Evolutionary conservation across 192 early-diverging fungal genomes (phyloP).

Genomic region (Linnemannia zychae): DNA sequence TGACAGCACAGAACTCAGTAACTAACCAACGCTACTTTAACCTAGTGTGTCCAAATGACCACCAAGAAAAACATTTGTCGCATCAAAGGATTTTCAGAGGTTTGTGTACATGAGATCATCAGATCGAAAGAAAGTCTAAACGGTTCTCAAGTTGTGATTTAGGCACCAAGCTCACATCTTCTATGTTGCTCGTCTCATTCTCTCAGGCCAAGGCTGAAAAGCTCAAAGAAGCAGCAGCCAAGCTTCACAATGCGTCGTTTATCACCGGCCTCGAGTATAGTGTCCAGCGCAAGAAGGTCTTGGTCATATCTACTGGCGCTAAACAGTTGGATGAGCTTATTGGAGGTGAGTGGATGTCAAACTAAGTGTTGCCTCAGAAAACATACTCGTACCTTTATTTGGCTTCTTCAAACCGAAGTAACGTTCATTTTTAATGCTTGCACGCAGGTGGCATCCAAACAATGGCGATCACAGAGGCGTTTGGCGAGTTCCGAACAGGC

Average conservation of each 20-base stretch:
- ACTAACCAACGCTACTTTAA: not conserved
- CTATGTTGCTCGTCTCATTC: not conserved
- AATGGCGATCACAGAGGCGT: slow-evolving; percentile 88
- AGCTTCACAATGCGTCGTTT: slow-evolving; percentile 74
- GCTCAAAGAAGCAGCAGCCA: slow-evolving; percentile 84
- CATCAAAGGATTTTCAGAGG: slow-evolving; percentile 87
- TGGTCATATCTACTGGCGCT: slow-evolving; percentile 80
- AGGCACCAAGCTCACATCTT: not conserved
- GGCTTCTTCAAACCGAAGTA: too few relatives aligned
- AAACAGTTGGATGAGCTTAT: slow-evolving; percentile 84
- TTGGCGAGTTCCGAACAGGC: slow-evolving; percentile 90
- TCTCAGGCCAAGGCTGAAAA: slow-evolving; percentile 82
- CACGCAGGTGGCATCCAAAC: slow-evolving; percentile 86
- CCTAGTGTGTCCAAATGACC: slow-evolving; percentile 81
- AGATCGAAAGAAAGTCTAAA: not conserved
- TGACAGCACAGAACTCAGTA: too few relatives aligned
- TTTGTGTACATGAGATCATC: not conserved
- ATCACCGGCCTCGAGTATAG: slow-evolving; percentile 75
- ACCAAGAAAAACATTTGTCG: slow-evolving; percentile 72
- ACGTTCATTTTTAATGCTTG: too few relatives aligned
- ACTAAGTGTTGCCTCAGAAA: too few relatives aligned
- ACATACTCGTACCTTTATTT: too few relatives aligned
- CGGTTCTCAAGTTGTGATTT: not conserved
- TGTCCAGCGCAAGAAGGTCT: slow-evolving; percentile 68
- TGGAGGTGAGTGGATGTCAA: slow-evolving; percentile 63